Conservation (phyloP, 2,329 filamentous ascomycete species). For the Emmonsiellopsis sp. region DNA sequence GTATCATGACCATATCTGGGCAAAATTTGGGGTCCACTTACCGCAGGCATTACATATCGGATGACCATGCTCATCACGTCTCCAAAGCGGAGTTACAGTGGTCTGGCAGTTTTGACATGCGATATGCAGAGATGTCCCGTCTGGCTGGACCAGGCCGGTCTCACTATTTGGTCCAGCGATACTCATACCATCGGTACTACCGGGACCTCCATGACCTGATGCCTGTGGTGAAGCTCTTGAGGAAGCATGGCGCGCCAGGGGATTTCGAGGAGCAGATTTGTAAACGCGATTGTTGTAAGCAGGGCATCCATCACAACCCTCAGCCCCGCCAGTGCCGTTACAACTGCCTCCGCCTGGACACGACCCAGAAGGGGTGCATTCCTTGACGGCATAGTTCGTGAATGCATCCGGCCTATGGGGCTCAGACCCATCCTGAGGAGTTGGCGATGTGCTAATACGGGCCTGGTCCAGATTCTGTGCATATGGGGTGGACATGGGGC, state of each 20-base stretch:
- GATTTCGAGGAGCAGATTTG: slow-evolving; percentile 58
- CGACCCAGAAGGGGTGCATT: slow-evolving; percentile 56
- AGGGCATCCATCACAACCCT: slow-evolving; percentile 90
- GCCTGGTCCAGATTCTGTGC: slow-evolving; percentile 11
- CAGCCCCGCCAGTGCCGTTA: slow-evolving; percentile 90
- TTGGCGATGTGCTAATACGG: slow-evolving; percentile 18
- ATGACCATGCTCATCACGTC: slow-evolving; percentile 85
- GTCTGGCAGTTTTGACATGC: slow-evolving; percentile 96
- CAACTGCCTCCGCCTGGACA: slow-evolving; percentile 92
- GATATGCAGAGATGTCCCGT: slow-evolving; percentile 52
- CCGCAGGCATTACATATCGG: slow-evolving; percentile 98
- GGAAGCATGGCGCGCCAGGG: slow-evolving; percentile 18
- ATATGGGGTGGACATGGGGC: slow-evolving; percentile 42
- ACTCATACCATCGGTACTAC: slow-evolving; percentile 8
- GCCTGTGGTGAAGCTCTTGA: slow-evolving; percentile 21
- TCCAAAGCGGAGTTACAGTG: slow-evolving; percentile 92
- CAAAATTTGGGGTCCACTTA: slow-evolving; percentile 41
- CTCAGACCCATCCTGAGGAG: slow-evolving; percentile 25
- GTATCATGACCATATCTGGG: background rate
- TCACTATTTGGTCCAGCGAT: slow-evolving; percentile 5
- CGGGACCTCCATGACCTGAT: slow-evolving; percentile 17
- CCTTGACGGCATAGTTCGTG: slow-evolving; percentile 13
- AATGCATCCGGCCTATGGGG: slow-evolving; percentile 23
- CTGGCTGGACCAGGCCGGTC: slow-evolving; percentile 7
- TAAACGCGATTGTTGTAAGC: slow-evolving; percentile 95